phyloP scores from a whole-genome alignment of 805 yeast species.

The Candida ovalis region DNA sequence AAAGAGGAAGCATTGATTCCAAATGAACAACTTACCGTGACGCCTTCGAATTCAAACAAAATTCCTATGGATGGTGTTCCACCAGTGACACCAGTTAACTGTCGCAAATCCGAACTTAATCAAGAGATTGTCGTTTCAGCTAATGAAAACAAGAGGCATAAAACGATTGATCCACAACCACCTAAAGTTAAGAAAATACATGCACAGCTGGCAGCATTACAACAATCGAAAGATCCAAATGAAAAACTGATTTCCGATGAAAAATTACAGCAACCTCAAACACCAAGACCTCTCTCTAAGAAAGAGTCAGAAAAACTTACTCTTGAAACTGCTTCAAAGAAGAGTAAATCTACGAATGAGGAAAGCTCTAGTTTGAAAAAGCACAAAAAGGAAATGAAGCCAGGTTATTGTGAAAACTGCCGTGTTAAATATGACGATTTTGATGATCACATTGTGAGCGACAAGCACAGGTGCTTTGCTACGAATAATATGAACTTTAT shows the following conservation, averaged over 20 bases:
- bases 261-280: slow-evolving; percentile 1
- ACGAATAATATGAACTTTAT: slow-evolving; percentile 63
- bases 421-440: slow-evolving; percentile 76
- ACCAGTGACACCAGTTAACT: slow-evolving; percentile 8
- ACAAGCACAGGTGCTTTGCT: slow-evolving; percentile 78
- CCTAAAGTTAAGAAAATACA: slow-evolving; percentile 4
- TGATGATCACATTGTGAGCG: slow-evolving; percentile 66
- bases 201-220: slow-evolving; percentile 6
- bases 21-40: not conserved
- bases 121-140: not conserved
- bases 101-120: not conserved
- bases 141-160: not conserved
- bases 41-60: not conserved
- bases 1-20: not conserved
- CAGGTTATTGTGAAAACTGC: slow-evolving; percentile 96
- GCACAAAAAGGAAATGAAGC: slow-evolving; percentile 25
- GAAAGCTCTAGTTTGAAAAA: slow-evolving; percentile 8
- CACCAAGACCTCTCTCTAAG: not conserved
- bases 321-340: not conserved
- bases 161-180: slow-evolving; percentile 1
- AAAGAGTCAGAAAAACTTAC: not conserved
- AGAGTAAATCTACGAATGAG: not conserved
- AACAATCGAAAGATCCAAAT: not conserved
- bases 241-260: not conserved
- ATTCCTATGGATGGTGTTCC: not conserved